phyloP scores from a whole-genome alignment of 176 grass and related monocot species.

The Zea mays region DNA sequence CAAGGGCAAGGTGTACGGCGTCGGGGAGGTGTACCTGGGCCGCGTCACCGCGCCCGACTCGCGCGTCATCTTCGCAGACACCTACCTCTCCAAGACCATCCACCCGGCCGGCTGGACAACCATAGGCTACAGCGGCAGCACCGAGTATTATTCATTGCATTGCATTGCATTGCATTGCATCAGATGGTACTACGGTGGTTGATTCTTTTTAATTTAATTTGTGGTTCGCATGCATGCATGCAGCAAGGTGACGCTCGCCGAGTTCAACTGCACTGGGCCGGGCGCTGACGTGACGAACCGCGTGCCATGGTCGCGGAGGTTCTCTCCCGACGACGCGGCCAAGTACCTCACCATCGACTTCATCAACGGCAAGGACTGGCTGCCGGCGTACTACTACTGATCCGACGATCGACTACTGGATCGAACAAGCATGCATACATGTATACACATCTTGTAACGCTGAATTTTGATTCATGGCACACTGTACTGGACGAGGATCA shows the following conservation, averaged over 20 bases:
- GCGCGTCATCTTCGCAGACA: slow-evolving; percentile 62
- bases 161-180: too few species aligned
- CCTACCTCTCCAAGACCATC: slow-evolving; percentile 78
- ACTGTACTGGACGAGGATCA: not conserved
- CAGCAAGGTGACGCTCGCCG: slow-evolving; percentile 36
- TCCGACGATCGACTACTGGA: not conserved
- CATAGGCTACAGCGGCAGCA: slow-evolving; percentile 56
- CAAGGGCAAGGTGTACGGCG: slow-evolving; percentile 83
- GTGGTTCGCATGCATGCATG: not conserved
- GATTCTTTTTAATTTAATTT: too few species aligned
- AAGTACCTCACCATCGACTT: slow-evolving; percentile 78
- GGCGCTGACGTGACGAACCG: slow-evolving; percentile 42
- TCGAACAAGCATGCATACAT: not conserved
- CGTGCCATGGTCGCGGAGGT: slow-evolving; percentile 41
- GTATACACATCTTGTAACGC: not conserved
- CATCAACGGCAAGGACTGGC: slow-evolving; percentile 81
- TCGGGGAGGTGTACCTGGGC: slow-evolving; percentile 68
- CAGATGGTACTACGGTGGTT: too few species aligned
- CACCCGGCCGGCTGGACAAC: slow-evolving; percentile 51
- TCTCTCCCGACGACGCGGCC: slow-evolving; percentile 33
- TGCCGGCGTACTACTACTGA: slow-evolving; percentile 71
- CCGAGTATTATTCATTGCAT: slow-evolving; percentile 18
- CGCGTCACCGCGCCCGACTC: slow-evolving; percentile 59
- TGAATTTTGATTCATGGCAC: not conserved
- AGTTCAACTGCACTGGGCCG: slow-evolving; percentile 70